phyloP scores from a whole-genome alignment of 2,329 filamentous ascomycete genomes.

The Claviceps pazoutovae region DNA sequence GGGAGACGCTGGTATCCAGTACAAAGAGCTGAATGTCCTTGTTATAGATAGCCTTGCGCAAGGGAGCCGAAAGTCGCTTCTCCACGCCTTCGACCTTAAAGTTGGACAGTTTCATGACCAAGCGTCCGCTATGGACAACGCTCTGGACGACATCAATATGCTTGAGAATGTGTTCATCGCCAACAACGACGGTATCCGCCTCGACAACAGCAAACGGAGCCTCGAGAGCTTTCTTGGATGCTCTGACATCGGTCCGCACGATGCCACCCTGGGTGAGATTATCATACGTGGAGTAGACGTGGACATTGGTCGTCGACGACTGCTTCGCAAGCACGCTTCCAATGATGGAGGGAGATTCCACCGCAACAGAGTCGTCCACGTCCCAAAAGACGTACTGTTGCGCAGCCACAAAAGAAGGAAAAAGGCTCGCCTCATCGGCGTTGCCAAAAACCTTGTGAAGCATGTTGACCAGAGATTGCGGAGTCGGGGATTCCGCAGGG shows the following conservation, averaged over 20 bases:
- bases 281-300: conserved; percentile 48
- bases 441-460: conserved; percentile 38
- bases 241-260: conserved; percentile 72
- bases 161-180: conserved; percentile 65
- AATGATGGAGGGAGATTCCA: conserved; percentile 47
- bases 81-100: conserved; percentile 82
- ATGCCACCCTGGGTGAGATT: conserved; percentile 62
- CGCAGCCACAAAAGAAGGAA: conserved; percentile 37
- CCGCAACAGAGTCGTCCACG: conserved; percentile 56
- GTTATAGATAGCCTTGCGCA: conserved; percentile 58
- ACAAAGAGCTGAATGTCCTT: conserved; percentile 61
- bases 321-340: conserved; percentile 55
- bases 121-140: conserved; percentile 54
- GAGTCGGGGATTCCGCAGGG: conserved; percentile 44
- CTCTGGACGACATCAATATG: conserved; percentile 61
- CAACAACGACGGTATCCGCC: conserved; percentile 68
- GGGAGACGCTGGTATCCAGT: conserved; percentile 56
- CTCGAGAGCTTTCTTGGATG: conserved; percentile 69
- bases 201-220: conserved; percentile 68
- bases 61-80: conserved; percentile 60
- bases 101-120: conserved; percentile 63
- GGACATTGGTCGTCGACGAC: conserved; percentile 49
- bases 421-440: conserved; percentile 34
- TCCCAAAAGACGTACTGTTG: conserved; percentile 95
- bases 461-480: conserved; percentile 36